Percentiles rank a stretch among this genome's conserved stretches.
These are phyloP conservation scores for Solanum sparsipilum DNA, from an alignment of 257 asterid species.

Conservation along the genomic window DNA sequence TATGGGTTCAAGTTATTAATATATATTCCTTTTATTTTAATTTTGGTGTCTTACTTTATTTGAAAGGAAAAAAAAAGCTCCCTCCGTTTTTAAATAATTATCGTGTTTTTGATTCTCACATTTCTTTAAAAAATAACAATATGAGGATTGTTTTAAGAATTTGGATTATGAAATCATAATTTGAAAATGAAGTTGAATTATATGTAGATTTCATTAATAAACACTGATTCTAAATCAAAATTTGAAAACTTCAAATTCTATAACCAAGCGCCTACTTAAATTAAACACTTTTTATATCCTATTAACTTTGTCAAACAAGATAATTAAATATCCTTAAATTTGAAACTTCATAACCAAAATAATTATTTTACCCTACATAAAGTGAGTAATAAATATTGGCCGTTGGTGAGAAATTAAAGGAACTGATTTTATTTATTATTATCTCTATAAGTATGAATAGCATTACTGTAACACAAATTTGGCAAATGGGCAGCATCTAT, in stretches of 20 bases:
- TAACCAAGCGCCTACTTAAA: not conserved
- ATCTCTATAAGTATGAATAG: not conserved
- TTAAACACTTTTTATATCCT: not conserved
- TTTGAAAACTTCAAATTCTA: not conserved
- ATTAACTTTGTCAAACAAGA: not conserved
- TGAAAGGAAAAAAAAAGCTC: too few relatives aligned
- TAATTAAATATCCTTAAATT: not conserved
- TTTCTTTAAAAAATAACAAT: not conserved
- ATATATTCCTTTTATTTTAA: accelerated
- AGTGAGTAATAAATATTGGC: not conserved
- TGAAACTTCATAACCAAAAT: not conserved
- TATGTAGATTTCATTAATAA: not conserved
- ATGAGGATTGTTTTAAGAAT: too few relatives aligned
- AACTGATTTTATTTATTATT: not conserved
- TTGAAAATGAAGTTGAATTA: too few relatives aligned
- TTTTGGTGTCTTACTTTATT: not conserved
- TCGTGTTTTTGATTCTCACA: not conserved
- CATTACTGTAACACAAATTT: not conserved
- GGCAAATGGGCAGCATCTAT: not conserved
- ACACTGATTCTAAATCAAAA: too few relatives aligned
- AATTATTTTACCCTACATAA: not conserved
- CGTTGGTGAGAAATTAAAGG: not conserved
- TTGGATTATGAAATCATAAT: too few relatives aligned
- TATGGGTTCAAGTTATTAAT: not conserved
- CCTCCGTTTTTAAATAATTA: too few relatives aligned